Percentiles rank a stretch among this genome's conserved stretches.
phyloP scores from a whole-genome alignment of 306 rosid species.

The Ochetophila trinervis region DNA sequence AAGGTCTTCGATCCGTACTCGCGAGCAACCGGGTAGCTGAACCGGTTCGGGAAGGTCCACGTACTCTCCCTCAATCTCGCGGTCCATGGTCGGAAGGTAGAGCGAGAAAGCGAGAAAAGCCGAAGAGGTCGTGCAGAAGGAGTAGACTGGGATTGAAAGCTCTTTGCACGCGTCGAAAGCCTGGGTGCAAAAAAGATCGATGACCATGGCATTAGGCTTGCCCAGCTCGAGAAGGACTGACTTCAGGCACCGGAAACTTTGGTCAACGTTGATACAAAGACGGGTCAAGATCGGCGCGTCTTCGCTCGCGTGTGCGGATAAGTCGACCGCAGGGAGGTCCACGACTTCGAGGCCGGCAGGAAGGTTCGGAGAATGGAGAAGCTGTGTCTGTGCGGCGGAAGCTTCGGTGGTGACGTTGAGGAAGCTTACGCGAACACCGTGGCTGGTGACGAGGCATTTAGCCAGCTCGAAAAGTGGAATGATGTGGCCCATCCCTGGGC shows the following conservation, averaged over 20 bases:
- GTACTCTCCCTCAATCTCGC: conserved; percentile 40
- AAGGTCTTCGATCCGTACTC: conserved; percentile 35
- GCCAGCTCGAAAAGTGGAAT: conserved; percentile 41
- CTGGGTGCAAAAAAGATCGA: conserved; percentile 45
- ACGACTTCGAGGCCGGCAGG: conserved; percentile 28
- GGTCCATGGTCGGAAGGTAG: conserved; percentile 37
- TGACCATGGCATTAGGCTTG: conserved; percentile 31
- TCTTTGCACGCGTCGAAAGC: conserved; percentile 36
- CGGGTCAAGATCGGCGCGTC: conserved; percentile 15
- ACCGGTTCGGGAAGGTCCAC: conserved; percentile 45
- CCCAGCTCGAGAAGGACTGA: conserved; percentile 17
- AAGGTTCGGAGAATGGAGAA: conserved; percentile 29
- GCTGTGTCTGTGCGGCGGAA: conserved; percentile 35
- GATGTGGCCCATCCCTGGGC: conserved; percentile 49
- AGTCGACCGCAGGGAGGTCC: conserved; percentile 35
- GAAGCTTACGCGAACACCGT: conserved; percentile 36
- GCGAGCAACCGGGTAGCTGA: conserved; percentile 35
- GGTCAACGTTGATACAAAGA: conserved; percentile 19
- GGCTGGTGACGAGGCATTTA: conserved; percentile 30
- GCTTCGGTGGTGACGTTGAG: conserved; percentile 50
- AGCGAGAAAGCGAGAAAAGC: conserved; percentile 34
- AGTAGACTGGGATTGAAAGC: conserved; percentile 29
- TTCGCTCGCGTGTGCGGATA: conserved; percentile 7
- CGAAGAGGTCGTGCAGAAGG: conserved; percentile 39
- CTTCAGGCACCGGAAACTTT: conserved; percentile 26